These are phyloP conservation scores for Erigeron canadensis DNA, from an alignment of 129 eudicot species.

Conservation along the genomic window DNA sequence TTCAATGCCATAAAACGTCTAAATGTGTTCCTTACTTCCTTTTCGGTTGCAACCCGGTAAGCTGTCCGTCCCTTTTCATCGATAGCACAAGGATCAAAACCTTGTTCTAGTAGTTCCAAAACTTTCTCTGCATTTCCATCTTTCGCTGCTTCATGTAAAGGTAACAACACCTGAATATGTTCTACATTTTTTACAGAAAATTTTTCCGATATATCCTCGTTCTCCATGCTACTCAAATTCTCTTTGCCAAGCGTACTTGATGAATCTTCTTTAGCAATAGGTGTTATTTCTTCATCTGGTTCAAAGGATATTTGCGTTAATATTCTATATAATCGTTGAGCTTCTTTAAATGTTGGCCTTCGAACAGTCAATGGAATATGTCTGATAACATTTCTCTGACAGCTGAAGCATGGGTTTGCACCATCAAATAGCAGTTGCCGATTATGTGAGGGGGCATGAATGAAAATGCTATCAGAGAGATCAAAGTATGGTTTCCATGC, in stretches of 20 bases:
- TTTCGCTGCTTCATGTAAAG: constrained; percentile 80
- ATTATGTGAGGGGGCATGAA: constrained; percentile 77
- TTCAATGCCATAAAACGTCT: constrained; percentile 86
- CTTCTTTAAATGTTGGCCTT: constrained; percentile 79
- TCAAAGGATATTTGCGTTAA: constrained; percentile 58
- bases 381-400: constrained; percentile 42
- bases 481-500: constrained; percentile 78
- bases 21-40: constrained; percentile 76
- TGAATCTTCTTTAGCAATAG: constrained; percentile 30
- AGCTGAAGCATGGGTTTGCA: constrained; percentile 47
- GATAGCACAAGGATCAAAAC: constrained; percentile 67
- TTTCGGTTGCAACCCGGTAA: constrained; percentile 73
- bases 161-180: constrained; percentile 19
- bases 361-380: constrained; percentile 70
- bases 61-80: constrained; percentile 85
- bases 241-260: constrained; percentile 9
- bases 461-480: constrained; percentile 45
- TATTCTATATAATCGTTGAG: constrained; percentile 53
- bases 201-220: neutral
- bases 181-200: neutral
- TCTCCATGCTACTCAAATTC: neutral
- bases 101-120: constrained; percentile 63
- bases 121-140: constrained; percentile 49
- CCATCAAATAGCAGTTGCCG: constrained; percentile 66
- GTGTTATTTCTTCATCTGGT: constrained; percentile 36